phyloP scores from a whole-genome alignment of 2,329 filamentous ascomycete species.

The Chalaropsis ovoidea region DNA sequence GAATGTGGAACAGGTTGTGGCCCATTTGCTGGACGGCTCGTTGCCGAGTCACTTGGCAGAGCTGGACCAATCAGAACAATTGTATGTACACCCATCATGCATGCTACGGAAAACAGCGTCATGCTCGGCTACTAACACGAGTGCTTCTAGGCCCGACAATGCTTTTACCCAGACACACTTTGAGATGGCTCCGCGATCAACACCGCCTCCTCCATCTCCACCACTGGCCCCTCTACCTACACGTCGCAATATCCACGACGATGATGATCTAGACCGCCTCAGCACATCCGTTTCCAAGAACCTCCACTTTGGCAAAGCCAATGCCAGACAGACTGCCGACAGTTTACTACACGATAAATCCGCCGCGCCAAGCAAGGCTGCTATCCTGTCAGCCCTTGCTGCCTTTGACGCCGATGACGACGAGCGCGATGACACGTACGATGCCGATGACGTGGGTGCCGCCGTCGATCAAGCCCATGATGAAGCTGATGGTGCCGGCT shows the following conservation, averaged over 20 bases:
- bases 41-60: conserved; percentile 57
- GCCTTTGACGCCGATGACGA: conserved; percentile 91
- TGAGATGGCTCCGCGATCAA: conserved; percentile 49
- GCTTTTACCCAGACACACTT: conserved; percentile 7
- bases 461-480: conserved; percentile 64
- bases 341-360: conserved; percentile 56
- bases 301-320: conserved; percentile 68
- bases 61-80: conserved; percentile 53
- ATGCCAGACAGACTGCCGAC: conserved; percentile 56
- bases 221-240: conserved; percentile 36
- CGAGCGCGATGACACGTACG: conserved; percentile 94
- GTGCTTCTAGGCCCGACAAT: conserved; percentile 13
- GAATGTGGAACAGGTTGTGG: conserved; percentile 67
- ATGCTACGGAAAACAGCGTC: background rate
- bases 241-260: conserved; percentile 66
- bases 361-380: conserved; percentile 62
- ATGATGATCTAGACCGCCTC: conserved; percentile 68
- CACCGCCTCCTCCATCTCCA: conserved; percentile 39
- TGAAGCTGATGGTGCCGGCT: conserved; percentile 36
- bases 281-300: conserved; percentile 50
- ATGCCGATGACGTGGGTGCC: conserved; percentile 81
- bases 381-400: conserved; percentile 78
- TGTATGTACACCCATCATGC: conserved; percentile 35
- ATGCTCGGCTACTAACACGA: conserved; percentile 11
- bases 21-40: conserved; percentile 69